Evolutionary conservation across 2,329 filamentous ascomycete species (phyloP).

Genomic region (Balansia obtecta): DNA sequence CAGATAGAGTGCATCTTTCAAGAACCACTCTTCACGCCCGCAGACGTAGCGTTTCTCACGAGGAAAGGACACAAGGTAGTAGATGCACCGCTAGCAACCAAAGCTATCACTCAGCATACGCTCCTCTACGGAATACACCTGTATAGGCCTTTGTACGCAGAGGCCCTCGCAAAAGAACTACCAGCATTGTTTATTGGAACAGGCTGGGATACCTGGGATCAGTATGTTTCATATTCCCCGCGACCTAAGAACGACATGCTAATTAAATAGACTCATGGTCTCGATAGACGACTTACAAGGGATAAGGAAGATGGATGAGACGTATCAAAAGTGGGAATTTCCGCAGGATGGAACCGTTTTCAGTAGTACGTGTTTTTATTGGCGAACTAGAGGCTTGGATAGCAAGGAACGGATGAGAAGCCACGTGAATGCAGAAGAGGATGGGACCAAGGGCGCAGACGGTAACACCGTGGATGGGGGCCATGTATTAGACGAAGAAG

Average conservation of each 20-base stretch:
- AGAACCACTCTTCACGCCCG: constrained; percentile 37
- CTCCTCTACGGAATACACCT: constrained; percentile 53
- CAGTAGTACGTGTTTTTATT: constrained; percentile 12
- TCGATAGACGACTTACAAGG: background rate
- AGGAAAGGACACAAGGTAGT: constrained; percentile 40
- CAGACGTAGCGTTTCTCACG: constrained; percentile 39
- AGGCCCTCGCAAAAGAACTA: constrained; percentile 30
- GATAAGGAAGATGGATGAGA: constrained; percentile 9
- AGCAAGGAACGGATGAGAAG: background rate
- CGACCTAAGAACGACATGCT: background rate
- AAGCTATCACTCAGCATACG: constrained; percentile 31
- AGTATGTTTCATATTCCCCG: constrained; percentile 21
- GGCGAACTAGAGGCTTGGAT: constrained; percentile 1
- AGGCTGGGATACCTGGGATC: constrained; percentile 36
- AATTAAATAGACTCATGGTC: background rate
- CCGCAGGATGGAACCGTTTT: constrained; percentile 11
- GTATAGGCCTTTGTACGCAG: constrained; percentile 39
- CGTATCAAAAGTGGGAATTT: constrained; percentile 9
- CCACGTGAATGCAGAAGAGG: background rate
- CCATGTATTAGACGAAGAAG: background rate
- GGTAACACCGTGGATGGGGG: background rate
- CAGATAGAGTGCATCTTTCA: constrained; percentile 37
- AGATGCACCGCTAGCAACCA: constrained; percentile 39
- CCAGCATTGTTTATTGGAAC: constrained; percentile 49
- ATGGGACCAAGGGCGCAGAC: background rate